phyloP scores from a whole-genome alignment of 257 asterid genomes.

The Echites panduratus region DNA sequence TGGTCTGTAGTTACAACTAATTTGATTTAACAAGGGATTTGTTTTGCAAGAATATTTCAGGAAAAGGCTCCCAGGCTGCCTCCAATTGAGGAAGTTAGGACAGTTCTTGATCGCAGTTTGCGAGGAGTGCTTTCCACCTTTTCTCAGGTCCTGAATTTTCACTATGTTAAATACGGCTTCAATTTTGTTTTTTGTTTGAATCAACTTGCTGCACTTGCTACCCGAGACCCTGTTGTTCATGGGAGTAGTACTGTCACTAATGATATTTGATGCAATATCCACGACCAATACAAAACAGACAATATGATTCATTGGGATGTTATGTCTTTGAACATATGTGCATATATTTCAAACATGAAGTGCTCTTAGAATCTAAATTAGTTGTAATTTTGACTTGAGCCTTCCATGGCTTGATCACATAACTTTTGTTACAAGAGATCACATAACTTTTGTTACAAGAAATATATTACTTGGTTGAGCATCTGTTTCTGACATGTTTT shows the following conservation, averaged over 20 bases:
- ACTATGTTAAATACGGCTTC: not conserved
- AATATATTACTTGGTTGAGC: not conserved
- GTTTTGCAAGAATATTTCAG: slow-evolving; percentile 26
- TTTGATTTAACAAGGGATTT: not conserved
- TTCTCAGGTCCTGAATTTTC: slow-evolving; percentile 44
- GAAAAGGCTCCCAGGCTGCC: slow-evolving; percentile 79
- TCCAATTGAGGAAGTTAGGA: slow-evolving; percentile 74
- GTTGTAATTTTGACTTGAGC: not conserved
- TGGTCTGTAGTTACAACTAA: not conserved
- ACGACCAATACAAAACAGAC: not conserved
- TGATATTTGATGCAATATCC: not conserved
- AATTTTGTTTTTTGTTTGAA: not conserved
- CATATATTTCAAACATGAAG: too few relatives aligned
- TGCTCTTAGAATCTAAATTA: not conserved
- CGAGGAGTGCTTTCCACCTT: slow-evolving; percentile 93
- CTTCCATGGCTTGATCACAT: not conserved
- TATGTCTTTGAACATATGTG: too few relatives aligned
- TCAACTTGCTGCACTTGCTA: too few relatives aligned
- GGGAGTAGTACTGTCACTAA: not conserved
- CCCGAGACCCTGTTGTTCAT: too few relatives aligned
- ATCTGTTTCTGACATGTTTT: not conserved
- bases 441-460: not conserved
- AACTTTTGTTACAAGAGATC: not conserved
- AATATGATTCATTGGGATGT: not conserved
- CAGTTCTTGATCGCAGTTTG: slow-evolving; percentile 60